These are phyloP conservation scores for Metschnikowia shivogae DNA, from an alignment of 805 yeast genomes.

Conservation along the genomic window DNA sequence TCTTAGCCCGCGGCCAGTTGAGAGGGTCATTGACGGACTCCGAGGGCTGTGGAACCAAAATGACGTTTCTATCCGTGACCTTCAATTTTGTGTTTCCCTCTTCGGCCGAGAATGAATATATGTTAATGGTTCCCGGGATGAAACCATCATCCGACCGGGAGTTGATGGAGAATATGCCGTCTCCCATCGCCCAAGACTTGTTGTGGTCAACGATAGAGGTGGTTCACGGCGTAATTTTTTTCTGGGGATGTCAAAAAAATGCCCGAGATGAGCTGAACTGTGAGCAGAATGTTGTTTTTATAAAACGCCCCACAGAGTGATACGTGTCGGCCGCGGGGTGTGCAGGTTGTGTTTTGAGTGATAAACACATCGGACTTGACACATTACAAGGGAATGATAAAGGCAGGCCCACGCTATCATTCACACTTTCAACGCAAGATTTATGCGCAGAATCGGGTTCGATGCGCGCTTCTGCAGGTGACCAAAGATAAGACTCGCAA, in stretches of 20 bases:
- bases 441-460: background rate
- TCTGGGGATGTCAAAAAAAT: background rate
- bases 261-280: background rate
- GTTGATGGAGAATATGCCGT: conserved; percentile 11
- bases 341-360: background rate
- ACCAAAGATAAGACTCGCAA: background rate
- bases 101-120: conserved; percentile 14
- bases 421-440: background rate
- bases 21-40: conserved; percentile 48
- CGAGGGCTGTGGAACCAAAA: conserved; percentile 47
- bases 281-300: background rate
- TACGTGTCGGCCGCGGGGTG: background rate
- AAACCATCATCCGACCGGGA: conserved; percentile 15
- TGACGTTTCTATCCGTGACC: conserved; percentile 26
- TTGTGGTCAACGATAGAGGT: background rate
- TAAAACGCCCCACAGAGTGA: background rate
- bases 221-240: background rate
- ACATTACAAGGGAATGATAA: background rate
- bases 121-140: conserved; percentile 19
- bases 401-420: background rate
- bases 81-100: conserved; percentile 12
- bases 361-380: background rate
- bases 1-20: conserved; percentile 38
- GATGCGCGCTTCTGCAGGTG: background rate
- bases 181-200: background rate